These are phyloP conservation scores for Colletotrichum sansevieriae DNA, from an alignment of 2,329 filamentous ascomycete genomes.

Conservation along the genomic window DNA sequence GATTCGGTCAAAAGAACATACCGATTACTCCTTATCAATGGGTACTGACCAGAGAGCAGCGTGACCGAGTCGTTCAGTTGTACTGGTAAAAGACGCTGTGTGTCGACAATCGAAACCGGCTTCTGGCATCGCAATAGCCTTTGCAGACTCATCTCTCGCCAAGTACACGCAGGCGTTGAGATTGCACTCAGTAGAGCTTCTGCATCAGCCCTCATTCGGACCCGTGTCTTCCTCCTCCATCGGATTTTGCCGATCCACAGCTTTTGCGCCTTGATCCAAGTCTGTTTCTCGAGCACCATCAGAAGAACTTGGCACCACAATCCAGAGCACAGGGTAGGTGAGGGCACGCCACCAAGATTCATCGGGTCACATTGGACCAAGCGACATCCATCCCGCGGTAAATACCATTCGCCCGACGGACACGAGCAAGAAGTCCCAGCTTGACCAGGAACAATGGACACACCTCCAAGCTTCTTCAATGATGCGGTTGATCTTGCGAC, in stretches of 20 bases:
- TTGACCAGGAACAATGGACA: constrained; percentile 32
- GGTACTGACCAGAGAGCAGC: constrained; percentile 15
- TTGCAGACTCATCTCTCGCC: constrained; percentile 22
- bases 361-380: constrained; percentile 4
- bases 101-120: not conserved
- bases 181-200: not conserved
- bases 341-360: not conserved
- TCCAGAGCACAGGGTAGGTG: constrained; percentile 10
- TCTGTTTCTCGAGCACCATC: too few species aligned
- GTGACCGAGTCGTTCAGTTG: too few species aligned
- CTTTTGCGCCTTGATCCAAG: not conserved
- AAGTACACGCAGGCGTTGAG: constrained; percentile 37
- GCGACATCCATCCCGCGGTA: not conserved
- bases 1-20: too few species aligned
- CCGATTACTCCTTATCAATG: not conserved
- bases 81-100: too few species aligned
- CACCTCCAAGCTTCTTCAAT: constrained; percentile 40
- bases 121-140: constrained; percentile 1
- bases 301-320: not conserved
- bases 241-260: too few species aligned
- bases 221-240: not conserved
- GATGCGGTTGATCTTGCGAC: constrained; percentile 40
- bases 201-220: too few species aligned
- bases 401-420: not conserved
- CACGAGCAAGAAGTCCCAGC: too few species aligned